These are phyloP conservation scores for Candida ovalis DNA, from an alignment of 805 yeast species.

Conservation along the genomic window DNA sequence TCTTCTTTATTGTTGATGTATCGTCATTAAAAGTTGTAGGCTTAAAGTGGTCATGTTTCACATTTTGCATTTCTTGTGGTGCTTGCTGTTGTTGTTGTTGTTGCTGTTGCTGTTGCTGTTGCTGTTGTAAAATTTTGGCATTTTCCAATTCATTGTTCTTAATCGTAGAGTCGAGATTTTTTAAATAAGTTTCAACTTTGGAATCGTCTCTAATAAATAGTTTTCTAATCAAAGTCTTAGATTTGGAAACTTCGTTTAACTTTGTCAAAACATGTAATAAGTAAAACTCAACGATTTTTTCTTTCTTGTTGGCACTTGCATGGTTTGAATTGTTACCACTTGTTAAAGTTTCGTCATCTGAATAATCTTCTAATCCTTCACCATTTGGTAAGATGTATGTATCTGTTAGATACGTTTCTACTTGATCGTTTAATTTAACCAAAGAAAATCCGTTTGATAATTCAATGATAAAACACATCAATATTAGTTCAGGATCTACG, in stretches of 20 bases:
- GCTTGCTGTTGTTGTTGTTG: background rate
- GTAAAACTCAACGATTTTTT: conserved; percentile 24
- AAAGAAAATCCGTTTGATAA: conserved; percentile 25
- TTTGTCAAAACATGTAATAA: conserved; percentile 23
- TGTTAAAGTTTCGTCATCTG: background rate
- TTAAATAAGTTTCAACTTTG: conserved; percentile 11
- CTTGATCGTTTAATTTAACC: conserved; percentile 18
- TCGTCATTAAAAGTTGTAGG: background rate
- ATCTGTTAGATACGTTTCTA: conserved; percentile 19
- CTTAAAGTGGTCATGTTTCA: background rate
- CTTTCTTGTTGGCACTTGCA: conserved; percentile 7
- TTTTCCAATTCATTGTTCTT: conserved; percentile 3
- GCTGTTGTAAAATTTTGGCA: conserved; percentile 2
- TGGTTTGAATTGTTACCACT: background rate
- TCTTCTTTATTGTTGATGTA: background rate
- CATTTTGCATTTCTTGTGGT: background rate
- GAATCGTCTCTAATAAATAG: conserved; percentile 17
- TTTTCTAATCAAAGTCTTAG: conserved; percentile 17
- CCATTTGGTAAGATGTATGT: conserved; percentile 18
- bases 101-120: conserved; percentile 2
- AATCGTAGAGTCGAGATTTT: conserved; percentile 8
- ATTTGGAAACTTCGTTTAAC: conserved; percentile 12
- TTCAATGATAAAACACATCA: conserved; percentile 31
- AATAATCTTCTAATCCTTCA: conserved; percentile 8
- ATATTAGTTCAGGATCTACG: conserved; percentile 25